Evolutionary conservation across 148 eudicot genomes (phyloP), one percentile per base, ranked within the genome.

Genomic region (Cornus controversa): DNA sequence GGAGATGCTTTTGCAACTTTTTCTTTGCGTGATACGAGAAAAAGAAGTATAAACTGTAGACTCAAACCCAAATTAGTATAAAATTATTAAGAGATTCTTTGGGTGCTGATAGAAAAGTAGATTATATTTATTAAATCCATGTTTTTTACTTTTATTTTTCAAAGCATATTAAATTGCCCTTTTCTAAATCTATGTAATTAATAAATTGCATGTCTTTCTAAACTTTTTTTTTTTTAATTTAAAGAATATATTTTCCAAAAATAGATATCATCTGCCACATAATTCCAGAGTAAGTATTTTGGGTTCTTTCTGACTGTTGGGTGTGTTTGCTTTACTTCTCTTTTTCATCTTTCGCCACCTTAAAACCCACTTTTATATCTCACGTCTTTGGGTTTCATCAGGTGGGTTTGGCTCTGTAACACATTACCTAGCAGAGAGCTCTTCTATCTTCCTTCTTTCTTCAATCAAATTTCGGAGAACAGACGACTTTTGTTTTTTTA

Each of bases 51-150:
- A 14, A 18, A 54, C 62, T 10, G 62, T 54, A 22, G 22, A 54
- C 62, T 8, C 62, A 31, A 54, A 54, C 62, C 22, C 23, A 54
- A 54, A 31, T 54, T 54, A 53, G 18, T 40, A 54, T 13, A 16
- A 14, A 54, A 54, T 2, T 13, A 54, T 14, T 15, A 10, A 78
- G 23, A 78, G 79, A 87, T 82, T 85, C 86, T 83, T 36, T 72
- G 67, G 36, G 77, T 47, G 54, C 68, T 50, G 20, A 28, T 71
- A 31, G 34, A 31, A 31, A 31, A 31, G 1, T 31, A 31, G 34
- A 31, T 31, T 31, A 31, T n/a, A n/a, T n/a, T 31, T 31, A 31
- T 31, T 31, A 31, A n/a, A n/a, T n/a, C n/a, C n/a, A n/a, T n/a
- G n/a, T 31, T 31, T 31, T 31, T 31, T 31, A 5, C n/a, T n/a